Base-by-base conservation (phyloP, 2,329 filamentous ascomycete species). In the Ophiostoma sp. region DNA sequence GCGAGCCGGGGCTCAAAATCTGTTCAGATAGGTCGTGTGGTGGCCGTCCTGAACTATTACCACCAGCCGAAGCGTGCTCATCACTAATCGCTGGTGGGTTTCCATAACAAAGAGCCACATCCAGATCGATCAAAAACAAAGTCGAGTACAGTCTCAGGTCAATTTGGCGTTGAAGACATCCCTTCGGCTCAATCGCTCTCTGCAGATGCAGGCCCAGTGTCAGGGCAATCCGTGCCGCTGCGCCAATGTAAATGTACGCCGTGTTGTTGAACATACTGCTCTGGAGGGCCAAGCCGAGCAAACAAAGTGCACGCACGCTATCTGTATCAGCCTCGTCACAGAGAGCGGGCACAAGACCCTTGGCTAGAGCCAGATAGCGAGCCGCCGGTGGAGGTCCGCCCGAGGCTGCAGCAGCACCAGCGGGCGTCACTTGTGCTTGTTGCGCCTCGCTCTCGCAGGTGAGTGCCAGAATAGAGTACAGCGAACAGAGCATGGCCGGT, bases 241-340 rank as follows among this genome's bases (percentile, higher is more conserved):
- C 76, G 17, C 78, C 77, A 25, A 79, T 74, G 45, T 79, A 79
- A 19, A 79, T 74, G 61, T 78, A 78, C 8, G 78, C 77, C 22
- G 77, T 78, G 71, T 78, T 78, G 59, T 72, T 77, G 63, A 72
- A 76, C 75, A 78, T 76, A 70, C 75, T 76, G 69, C 77, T 78
- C 72, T 78, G 75, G 52, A 77, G 66, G 5, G 77, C 75, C 6
- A 79, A 75, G 7, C 69, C 74, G 55, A 79, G 57, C 12, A 79
- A 74, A 73, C 77, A 78, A n/a, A 79, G 64, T 0, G 78, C 77
- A n/a, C 78, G 73, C 19, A 79, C 76, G 33, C 77, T 77, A 68
- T 79, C 77, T 1, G 78, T 74, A 31, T 79, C 78, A 17, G 77
- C 78, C 42, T 76, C 76, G 70, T 78, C 78, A 55, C 78, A 79